phyloP scores from a whole-genome alignment of 2,329 filamentous ascomycete species.

The Verticillium nonalfalfae region DNA sequence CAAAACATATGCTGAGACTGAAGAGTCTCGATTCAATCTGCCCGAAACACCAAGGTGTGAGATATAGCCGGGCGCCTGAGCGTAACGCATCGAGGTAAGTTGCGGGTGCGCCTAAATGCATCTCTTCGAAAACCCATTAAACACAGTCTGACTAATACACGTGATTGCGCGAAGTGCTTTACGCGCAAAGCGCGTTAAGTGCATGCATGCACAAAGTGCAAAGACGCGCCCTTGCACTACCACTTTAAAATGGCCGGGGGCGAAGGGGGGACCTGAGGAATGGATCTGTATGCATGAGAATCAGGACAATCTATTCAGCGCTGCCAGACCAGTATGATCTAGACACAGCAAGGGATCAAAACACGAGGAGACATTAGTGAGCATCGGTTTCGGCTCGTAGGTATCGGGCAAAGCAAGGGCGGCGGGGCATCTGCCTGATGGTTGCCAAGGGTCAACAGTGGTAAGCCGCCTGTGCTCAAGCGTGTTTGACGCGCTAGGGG shows the following conservation, averaged over 20 bases:
- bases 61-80: not conserved
- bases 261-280: not conserved
- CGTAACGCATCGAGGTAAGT: not conserved
- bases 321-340: not conserved
- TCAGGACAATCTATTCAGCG: not conserved
- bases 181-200: not conserved
- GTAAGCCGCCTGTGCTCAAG: constrained; percentile 5
- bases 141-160: not conserved
- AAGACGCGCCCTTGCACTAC: not conserved
- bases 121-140: not conserved
- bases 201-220: not conserved
- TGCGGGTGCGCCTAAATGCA: not conserved
- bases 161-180: constrained; percentile 1
- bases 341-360: not conserved
- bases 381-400: not conserved
- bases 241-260: not conserved
- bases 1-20: not conserved
- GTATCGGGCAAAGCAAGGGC: not conserved
- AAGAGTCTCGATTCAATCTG: not conserved
- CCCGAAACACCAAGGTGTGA: not conserved
- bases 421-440: not conserved
- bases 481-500: constrained; percentile 18
- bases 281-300: not conserved
- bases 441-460: not conserved
- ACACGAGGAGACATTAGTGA: not conserved